Evolutionary conservation across 1,284 basidiomycete species (phyloP), one percentile per base, ranked within the genome.

Genomic region (Cryptococcus neoformans): DNA sequence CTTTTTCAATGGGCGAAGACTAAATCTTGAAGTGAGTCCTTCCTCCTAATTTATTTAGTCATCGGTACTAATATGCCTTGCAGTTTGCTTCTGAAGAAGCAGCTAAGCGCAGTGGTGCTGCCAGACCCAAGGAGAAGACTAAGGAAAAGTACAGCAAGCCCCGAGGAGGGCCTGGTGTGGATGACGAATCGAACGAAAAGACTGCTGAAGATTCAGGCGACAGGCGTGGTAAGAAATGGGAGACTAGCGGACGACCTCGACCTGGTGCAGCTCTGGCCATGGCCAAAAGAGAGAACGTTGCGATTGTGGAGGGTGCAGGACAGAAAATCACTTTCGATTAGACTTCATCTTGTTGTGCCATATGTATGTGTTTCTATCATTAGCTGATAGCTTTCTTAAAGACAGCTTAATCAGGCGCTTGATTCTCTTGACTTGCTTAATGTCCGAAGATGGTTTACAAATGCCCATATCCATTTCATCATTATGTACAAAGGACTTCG

Each of bases 191-290:
- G 53, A 59, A 39, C 37, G 57, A 59, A 40, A 46, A 37, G 9
- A 14, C 41, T 14, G 49, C 51, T 39, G 41, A 50, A n/a, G 44
- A n/a, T 35, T 48, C 41, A 37, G 46, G 49, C 21, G 69, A 73
- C 49, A 62, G 64, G 45, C 53, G 74, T 35, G 75, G 73, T 35
- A 75, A 75, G 63, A 77, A 77, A 64, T 73, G 75, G 72, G 70
- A 77, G 60, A 66, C 68, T 40, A 66, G 64, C 2, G 74, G 77
- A 55, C 83, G 92, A 54, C 82, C 87, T 6, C 87, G 84, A 73
- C 93, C 94, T 28, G 94, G 94, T 55, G 94, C 92, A 4, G 92
- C 92, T 4, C 82, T 97, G 21, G 92, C 93, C 0, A 83, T 85
- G 58, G 94, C 95, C 16, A 87, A 88, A 72, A 83, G 94, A 54